These are phyloP conservation scores for Ustilago shanxiensis DNA, from an alignment of 1,284 basidiomycete genomes.

Conservation along the genomic window DNA sequence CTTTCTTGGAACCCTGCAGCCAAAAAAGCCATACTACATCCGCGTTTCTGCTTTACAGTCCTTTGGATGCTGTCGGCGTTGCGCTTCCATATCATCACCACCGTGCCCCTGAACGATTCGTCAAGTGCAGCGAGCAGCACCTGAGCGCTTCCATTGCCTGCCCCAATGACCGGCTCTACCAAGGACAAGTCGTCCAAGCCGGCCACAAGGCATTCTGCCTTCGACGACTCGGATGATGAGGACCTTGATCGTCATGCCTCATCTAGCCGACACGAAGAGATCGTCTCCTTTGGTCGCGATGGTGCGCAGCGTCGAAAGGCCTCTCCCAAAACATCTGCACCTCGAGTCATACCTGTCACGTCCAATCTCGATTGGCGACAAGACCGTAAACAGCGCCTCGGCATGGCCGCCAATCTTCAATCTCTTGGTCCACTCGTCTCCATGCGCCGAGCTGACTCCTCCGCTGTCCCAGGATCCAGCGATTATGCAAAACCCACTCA, in stretches of 20 bases:
- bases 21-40: not conserved
- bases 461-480: constrained; percentile 13
- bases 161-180: constrained; percentile 10
- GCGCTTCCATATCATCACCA: not conserved
- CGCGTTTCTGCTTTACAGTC: not conserved
- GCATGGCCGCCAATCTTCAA: constrained; percentile 41
- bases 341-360: constrained; percentile 51
- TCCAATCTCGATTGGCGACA: constrained; percentile 61
- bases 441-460: constrained; percentile 29
- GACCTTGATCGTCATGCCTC: constrained; percentile 13
- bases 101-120: not conserved
- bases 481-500: not conserved
- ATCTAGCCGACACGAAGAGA: constrained; percentile 22
- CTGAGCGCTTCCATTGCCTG: not conserved
- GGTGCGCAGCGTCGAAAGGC: constrained; percentile 21
- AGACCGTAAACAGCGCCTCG: constrained; percentile 59
- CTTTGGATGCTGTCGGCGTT: not conserved
- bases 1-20: constrained; percentile 32
- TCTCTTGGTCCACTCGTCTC: constrained; percentile 46
- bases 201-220: constrained; percentile 20
- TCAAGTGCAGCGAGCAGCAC: not conserved
- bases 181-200: constrained; percentile 2
- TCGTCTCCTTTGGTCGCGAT: constrained; percentile 31
- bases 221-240: constrained; percentile 36
- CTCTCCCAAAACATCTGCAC: constrained; percentile 10